Base-by-base conservation (phyloP, 169 alveolate genomes). In the Plasmodium sp. region DNA sequence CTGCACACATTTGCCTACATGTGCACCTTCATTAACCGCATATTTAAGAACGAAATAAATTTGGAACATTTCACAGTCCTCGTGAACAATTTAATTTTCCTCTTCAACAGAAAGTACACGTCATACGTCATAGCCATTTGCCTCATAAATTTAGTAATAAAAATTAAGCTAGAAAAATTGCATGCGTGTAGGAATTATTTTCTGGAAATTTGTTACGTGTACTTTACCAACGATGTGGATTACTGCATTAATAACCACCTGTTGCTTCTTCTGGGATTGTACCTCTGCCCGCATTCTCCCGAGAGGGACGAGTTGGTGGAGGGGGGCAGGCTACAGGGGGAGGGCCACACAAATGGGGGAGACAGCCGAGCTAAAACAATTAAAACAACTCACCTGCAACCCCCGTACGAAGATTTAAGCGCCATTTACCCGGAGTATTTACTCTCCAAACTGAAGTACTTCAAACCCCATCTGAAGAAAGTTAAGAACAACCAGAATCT, bases 401-500 rank as follows among this genome's bases (percentile, higher is more conserved):
- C 18, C 4, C 22, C 6, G 62, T 51, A 51, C 16, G 77, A 27
- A 67, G 39, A 67, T 3, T 6, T 67, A 27, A 67, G 39, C 39
- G 3, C 16, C 3, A 31, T 51, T 22, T 86, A 86, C 33, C 93
- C 93, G 14, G 79, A 74, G 43, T 86, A 86, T 86, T 39, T 86
- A 1, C 6, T 75, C 31, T 33, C 85, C 45, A 86, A 86, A 10
- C 51, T 86, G 72, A 86, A 77, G 71, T 86, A 86, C 27, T 22
- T 86, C 41, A 86, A 86, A 39, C 93, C 93, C 7, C 85, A 86
- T 36, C 43, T 86, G 81, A 86, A 86, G 39, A 86, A 86, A 77
- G 93, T 86, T 33, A 86, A 75, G 9, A 86, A 86, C 18, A 86
- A 51, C n/a, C 81, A 86, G 27, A 74, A 75, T 56, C 81, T 86